phyloP scores from a whole-genome alignment of 371 early-diverging fungal species.

The Globomyces sp. region DNA sequence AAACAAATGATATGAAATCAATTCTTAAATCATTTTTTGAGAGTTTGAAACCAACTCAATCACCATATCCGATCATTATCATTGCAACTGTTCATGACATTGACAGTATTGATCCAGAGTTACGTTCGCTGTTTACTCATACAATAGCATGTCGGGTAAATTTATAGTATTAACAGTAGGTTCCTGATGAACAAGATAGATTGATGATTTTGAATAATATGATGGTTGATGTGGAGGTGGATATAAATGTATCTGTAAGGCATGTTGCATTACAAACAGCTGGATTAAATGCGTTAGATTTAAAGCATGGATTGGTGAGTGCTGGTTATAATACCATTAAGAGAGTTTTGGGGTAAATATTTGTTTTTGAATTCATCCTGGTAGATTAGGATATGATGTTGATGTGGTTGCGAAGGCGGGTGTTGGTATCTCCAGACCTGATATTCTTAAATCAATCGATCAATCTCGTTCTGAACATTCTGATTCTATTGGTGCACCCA shows the following conservation, averaged over 20 bases:
- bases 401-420: not conserved
- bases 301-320: not conserved
- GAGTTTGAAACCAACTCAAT: not conserved
- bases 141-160: too few relatives aligned
- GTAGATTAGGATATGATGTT: not conserved
- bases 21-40: not conserved
- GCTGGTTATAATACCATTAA: not conserved
- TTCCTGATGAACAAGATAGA: not conserved
- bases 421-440: not conserved
- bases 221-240: not conserved
- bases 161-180: not conserved
- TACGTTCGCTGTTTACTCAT: too few relatives aligned
- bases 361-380: not conserved
- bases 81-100: not conserved
- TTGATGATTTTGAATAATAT: not conserved
- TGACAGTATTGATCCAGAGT: too few relatives aligned
- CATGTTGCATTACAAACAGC: not conserved
- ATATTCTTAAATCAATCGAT: not conserved
- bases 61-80: not conserved
- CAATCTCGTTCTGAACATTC: not conserved
- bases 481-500: conserved; percentile 50
- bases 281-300: not conserved
- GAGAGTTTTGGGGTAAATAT: not conserved
- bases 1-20: not conserved
- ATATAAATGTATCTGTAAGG: not conserved